phyloP scores from a whole-genome alignment of 495 filamentous ascomycete species.

The Xylaria castorea region DNA sequence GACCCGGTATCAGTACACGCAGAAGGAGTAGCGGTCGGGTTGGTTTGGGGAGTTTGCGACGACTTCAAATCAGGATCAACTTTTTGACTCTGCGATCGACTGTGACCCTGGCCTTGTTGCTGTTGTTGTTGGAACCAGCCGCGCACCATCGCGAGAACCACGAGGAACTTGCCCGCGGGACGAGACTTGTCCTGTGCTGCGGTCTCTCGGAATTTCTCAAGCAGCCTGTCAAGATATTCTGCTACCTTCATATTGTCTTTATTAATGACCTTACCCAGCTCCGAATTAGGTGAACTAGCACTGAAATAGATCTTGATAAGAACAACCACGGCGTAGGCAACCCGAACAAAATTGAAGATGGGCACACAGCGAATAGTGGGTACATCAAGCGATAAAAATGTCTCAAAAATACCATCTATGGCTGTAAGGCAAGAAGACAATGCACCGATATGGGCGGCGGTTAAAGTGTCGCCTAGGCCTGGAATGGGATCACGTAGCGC shows the following conservation, averaged over 20 bases:
- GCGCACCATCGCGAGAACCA: conserved; percentile 75
- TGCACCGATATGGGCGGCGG: conserved; percentile 71
- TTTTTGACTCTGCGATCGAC: conserved; percentile 12
- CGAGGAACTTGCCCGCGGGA: conserved; percentile 76
- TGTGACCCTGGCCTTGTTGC: conserved; percentile 32
- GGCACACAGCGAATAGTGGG: conserved; percentile 72
- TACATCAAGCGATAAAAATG: conserved; percentile 67
- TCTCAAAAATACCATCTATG: conserved; percentile 77
- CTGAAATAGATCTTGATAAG: conserved; percentile 89
- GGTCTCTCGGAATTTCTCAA: conserved; percentile 69
- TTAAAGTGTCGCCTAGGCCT: conserved; percentile 53
- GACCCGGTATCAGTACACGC: conserved; percentile 24
- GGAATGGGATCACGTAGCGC: conserved; percentile 49
- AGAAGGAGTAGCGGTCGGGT: background rate
- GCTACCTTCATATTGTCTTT: conserved; percentile 77
- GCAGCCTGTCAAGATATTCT: conserved; percentile 71
- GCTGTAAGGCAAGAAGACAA: conserved; percentile 73
- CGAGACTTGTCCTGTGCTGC: conserved; percentile 69
- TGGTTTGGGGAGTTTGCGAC: conserved; percentile 8
- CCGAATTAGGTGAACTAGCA: conserved; percentile 68
- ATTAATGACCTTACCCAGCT: conserved; percentile 78
- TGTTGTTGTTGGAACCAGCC: conserved; percentile 63
- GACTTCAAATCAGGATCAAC: conserved; percentile 24
- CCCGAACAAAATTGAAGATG: conserved; percentile 77
- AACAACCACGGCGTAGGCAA: conserved; percentile 82